Evolutionary conservation across 352 stramenopile species (phyloP).

Genomic region (Aphanomyces cochlioides): DNA sequence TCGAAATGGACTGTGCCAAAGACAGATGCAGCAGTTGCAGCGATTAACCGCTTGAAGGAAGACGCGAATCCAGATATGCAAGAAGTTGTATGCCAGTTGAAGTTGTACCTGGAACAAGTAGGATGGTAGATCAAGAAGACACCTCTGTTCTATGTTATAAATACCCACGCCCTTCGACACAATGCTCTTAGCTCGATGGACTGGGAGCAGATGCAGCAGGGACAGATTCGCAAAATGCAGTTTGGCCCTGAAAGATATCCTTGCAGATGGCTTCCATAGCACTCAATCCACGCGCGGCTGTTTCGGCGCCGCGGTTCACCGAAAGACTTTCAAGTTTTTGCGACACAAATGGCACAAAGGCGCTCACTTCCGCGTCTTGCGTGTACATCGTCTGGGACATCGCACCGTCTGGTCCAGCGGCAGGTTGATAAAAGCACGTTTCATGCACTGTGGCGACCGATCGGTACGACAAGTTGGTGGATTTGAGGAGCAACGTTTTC

Average conservation of each 20-base stretch:
- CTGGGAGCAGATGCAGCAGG: neutral
- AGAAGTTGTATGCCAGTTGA: neutral
- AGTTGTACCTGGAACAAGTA: neutral
- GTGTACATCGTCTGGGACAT: conserved; percentile 43
- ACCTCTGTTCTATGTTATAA: conserved; percentile 20
- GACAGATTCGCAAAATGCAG: conserved; percentile 55
- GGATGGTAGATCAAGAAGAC: neutral
- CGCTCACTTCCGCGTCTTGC: conserved; percentile 71
- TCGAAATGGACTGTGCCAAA: neutral
- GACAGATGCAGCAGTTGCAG: neutral
- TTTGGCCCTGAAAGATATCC: conserved; percentile 83
- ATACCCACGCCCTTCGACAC: conserved; percentile 3
- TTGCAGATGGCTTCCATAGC: conserved; percentile 78
- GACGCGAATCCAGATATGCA: conserved; percentile 14
- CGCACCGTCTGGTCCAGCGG: conserved; percentile 50
- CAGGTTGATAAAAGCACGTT: conserved; percentile 76
- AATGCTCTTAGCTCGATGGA: neutral
- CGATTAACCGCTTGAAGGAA: neutral
- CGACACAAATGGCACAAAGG: conserved; percentile 74
- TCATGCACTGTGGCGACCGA: conserved; percentile 77
- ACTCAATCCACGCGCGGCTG: conserved; percentile 71
- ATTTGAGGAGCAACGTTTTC: conserved; percentile 71
- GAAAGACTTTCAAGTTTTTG: conserved; percentile 82
- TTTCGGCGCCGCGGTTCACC: conserved; percentile 64
- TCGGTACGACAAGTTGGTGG: conserved; percentile 75